phyloP scores from a whole-genome alignment of 139 green algal genomes.

The Tetraselmis chui region DNA sequence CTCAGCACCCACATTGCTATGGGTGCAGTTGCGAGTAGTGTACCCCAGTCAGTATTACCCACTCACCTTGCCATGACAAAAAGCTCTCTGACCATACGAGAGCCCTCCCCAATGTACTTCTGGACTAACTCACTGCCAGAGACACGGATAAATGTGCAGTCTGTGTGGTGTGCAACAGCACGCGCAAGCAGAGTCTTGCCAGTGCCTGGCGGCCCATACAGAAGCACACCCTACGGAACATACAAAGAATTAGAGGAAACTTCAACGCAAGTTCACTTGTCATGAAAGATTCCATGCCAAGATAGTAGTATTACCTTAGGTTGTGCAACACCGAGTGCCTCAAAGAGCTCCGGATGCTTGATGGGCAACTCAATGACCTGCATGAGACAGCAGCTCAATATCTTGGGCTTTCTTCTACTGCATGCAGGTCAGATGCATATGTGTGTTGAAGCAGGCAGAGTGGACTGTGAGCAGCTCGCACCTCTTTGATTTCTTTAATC shows the following conservation, averaged over 20 bases:
- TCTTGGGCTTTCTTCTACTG: not conserved
- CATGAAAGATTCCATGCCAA: too few relatives aligned
- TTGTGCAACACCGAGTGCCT: conserved; percentile 95
- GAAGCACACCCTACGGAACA: conserved; percentile 63
- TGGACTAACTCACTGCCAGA: conserved; percentile 95
- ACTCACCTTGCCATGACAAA: conserved; percentile 94
- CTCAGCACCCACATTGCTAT: too few relatives aligned
- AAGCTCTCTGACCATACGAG: conserved; percentile 97
- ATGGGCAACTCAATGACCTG: conserved; percentile 98
- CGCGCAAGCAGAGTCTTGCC: conserved; percentile 73
- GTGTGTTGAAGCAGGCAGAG: not conserved
- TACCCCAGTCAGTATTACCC: not conserved
- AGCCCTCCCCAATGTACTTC: conserved; percentile 99
- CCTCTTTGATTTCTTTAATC: conserved; percentile 99
- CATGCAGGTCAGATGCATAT: not conserved
- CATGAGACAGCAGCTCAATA: too few relatives aligned
- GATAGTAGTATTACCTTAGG: too few relatives aligned
- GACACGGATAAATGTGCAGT: conserved; percentile 99
- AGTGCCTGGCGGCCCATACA: conserved; percentile 89
- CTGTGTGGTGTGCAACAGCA: conserved; percentile 98
- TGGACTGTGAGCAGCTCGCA: conserved; percentile 11
- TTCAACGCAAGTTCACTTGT: not conserved
- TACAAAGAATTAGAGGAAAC: not conserved
- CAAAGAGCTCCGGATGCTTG: conserved; percentile 99
- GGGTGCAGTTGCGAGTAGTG: not conserved